Base-by-base conservation (phyloP, 2,329 filamentous ascomycete genomes). In the Neofusicoccum sp. region DNA sequence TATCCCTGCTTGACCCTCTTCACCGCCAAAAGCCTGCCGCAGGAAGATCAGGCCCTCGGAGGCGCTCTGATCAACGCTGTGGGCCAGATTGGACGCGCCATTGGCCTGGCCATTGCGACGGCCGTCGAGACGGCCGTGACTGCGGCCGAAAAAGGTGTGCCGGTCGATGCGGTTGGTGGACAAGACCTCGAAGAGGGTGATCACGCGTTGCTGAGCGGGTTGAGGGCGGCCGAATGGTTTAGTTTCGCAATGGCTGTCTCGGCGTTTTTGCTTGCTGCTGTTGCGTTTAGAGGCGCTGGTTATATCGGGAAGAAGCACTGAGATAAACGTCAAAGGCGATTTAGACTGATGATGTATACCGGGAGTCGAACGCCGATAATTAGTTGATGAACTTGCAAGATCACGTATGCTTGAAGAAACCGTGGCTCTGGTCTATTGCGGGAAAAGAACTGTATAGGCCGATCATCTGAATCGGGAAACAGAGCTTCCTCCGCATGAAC, bases 1-100 rank as follows among this genome's bases (percentile, higher is more conserved):
- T 88, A 84, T 79, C 86, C 86, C 0, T 82, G 81, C 28, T 72
- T 89, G n/a, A 84, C 83, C 0, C 78, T 89, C 0, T 88, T 87
- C 68, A 87, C 83, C 0, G 86, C 85, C 0, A 82, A 83, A 61
- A 77, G 82, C 0, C 76, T 89, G 1, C 82, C 86, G 0, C 77
- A 78, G 3, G 81, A 83, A 48, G 85, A 89, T 63, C 86, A 89
- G 68, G 85, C 85, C 1, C 69, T 89, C 1, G 86, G 86, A 0
- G 86, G 86, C 0, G 87, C 85, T 0, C 79, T 89, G 7, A 82
- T 89, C 69, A 88, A 89, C 64, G 80, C 85, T 0, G 80, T 85
- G 20, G 84, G 83, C 1, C 85, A 88, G 66, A 74, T 89, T 20
- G 86, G 86, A 0, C 78, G 86, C 8, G 81, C 86, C 0, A 80